Percentiles rank a stretch among this genome's conserved stretches.
Evolutionary conservation across 768 basidiomycete genomes (phyloP).

Genomic region (Tylopilus sp.): DNA sequence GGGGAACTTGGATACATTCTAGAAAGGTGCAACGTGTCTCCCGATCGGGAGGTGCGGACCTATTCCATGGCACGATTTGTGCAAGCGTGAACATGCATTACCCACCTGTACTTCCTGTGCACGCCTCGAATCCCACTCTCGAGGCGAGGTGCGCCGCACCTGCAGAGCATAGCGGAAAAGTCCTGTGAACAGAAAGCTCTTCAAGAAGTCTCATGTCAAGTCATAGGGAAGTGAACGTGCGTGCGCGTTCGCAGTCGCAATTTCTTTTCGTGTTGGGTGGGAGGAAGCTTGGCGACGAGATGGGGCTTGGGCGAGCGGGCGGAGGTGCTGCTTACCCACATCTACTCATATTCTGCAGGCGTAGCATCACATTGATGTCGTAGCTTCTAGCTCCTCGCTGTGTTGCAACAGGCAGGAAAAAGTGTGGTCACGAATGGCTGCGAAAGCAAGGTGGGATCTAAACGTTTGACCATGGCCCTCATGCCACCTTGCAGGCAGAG

Average conservation of each 20-base stretch:
- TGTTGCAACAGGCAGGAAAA: conserved; percentile 24
- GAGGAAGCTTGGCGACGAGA: conserved; percentile 13
- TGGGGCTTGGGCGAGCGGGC: conserved; percentile 7
- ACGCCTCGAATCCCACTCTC: conserved; percentile 14
- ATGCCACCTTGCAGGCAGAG: conserved; percentile 29
- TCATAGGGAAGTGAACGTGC: conserved; percentile 20
- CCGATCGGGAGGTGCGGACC: conserved; percentile 16
- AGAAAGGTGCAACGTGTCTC: conserved; percentile 27
- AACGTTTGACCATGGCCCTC: conserved; percentile 9
- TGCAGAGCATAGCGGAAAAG: conserved; percentile 23
- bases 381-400: conserved; percentile 23
- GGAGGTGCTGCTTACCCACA: conserved; percentile 20
- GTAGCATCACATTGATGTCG: conserved; percentile 29
- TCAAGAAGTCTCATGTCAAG: conserved; percentile 20
- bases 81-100: conserved; percentile 21
- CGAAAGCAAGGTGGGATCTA: conserved; percentile 22
- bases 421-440: conserved; percentile 22
- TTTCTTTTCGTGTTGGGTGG: conserved; percentile 20
- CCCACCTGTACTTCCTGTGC: conserved; percentile 21
- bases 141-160: conserved; percentile 14
- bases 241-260: conserved; percentile 18
- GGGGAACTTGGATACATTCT: conserved; percentile 12
- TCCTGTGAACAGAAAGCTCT: conserved; percentile 9
- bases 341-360: conserved; percentile 21
- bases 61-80: conserved; percentile 8